Percentiles rank a stretch among this genome's conserved stretches.
Evolutionary conservation across 1,139 yeast species (phyloP).

Genomic region (Debaryomyces psychrophilus): DNA sequence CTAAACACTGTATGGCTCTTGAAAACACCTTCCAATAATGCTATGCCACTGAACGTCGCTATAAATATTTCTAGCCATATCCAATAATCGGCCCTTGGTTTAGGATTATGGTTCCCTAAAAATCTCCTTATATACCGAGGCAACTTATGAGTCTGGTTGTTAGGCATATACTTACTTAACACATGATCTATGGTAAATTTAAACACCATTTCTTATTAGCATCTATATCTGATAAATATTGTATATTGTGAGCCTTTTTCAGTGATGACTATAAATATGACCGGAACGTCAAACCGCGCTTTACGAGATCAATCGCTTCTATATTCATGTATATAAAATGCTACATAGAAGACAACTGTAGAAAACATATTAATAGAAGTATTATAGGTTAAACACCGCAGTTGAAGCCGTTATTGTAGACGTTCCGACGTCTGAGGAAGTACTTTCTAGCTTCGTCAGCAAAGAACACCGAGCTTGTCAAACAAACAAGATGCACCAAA

Average conservation of each 20-base stretch:
- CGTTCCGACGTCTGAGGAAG: slow-evolving; percentile 9
- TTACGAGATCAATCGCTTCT: neutral
- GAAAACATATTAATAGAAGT: neutral
- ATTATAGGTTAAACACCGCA: slow-evolving; percentile 2
- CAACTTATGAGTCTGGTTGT: slow-evolving; percentile 29
- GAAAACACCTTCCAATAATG: slow-evolving; percentile 55
- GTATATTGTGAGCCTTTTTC: no score
- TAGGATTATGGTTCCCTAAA: slow-evolving; percentile 36
- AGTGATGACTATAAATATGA: no score
- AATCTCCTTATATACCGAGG: slow-evolving; percentile 34
- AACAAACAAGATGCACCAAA: slow-evolving; percentile 56
- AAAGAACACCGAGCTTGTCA: slow-evolving; percentile 81
- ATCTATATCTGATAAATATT: no score
- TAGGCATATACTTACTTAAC: slow-evolving; percentile 33
- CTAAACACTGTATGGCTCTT: slow-evolving; percentile 48
- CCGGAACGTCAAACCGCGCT: neutral
- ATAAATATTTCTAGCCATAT: slow-evolving; percentile 53
- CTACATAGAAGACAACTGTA: slow-evolving; percentile 1
- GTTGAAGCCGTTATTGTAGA: slow-evolving; percentile 6
- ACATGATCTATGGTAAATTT: slow-evolving; percentile 43
- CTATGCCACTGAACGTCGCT: slow-evolving; percentile 56
- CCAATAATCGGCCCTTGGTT: slow-evolving; percentile 41
- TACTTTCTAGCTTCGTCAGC: slow-evolving; percentile 82
- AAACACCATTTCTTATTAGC: slow-evolving; percentile 34
- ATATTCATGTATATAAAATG: neutral